Conservation (phyloP, 1,139 yeast species). For the Blastobotrys apis region DNA sequence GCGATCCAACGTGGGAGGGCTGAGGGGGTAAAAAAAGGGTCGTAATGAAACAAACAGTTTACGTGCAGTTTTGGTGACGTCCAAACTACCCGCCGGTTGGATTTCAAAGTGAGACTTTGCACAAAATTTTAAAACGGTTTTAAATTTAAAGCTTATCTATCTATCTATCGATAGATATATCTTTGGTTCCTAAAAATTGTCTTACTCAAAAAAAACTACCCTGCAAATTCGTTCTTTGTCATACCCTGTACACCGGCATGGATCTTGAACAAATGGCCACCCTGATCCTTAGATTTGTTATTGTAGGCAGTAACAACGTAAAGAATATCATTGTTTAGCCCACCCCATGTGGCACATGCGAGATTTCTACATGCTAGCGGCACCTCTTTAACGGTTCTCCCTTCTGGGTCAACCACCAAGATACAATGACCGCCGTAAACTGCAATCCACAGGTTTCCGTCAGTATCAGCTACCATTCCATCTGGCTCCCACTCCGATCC, state of each 20-base stretch:
- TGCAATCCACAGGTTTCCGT: slow-evolving; percentile 60
- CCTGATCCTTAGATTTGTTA: slow-evolving; percentile 51
- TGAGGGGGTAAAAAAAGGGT: no score
- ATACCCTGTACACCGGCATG: slow-evolving; percentile 35
- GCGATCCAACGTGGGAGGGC: no score
- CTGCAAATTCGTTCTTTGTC: slow-evolving; percentile 34
- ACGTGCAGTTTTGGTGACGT: no score
- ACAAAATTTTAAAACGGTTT: no score
- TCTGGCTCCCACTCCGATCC: slow-evolving; percentile 60
- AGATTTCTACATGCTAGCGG: slow-evolving; percentile 55
- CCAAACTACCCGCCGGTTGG: no score
- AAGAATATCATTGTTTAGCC: slow-evolving; percentile 51
- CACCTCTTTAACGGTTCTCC: slow-evolving; percentile 49
- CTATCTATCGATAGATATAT: no score
- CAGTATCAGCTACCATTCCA: slow-evolving; percentile 62
- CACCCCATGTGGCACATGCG: slow-evolving; percentile 71
- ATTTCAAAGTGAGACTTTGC: no score
- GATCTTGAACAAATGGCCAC: slow-evolving; percentile 48
- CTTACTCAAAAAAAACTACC: no score
- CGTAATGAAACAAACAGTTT: no score
- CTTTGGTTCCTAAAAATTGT: no score
- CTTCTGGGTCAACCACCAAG: slow-evolving; percentile 44
- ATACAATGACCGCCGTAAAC: slow-evolving; percentile 59
- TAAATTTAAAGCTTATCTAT: no score
- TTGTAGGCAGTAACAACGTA: slow-evolving; percentile 63